phyloP scores from a whole-genome alignment of 345 rosid species.

The Noccaea caerulescens region DNA sequence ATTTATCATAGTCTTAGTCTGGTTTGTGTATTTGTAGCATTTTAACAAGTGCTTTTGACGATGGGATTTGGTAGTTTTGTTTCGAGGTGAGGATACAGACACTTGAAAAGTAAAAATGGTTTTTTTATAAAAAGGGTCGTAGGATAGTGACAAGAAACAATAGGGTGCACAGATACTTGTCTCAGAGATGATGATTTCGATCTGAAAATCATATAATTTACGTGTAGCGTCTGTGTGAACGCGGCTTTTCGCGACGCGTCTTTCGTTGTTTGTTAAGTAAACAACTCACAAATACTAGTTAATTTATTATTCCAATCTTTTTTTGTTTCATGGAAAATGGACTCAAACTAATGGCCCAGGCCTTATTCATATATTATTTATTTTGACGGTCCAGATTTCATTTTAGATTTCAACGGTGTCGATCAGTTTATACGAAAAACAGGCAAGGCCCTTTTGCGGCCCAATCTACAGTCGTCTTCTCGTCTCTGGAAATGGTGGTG shows the following conservation, averaged over 20 bases:
- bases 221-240: constrained; percentile 32
- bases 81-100: constrained; percentile 22
- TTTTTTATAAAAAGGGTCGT: not conserved
- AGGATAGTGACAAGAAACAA: constrained; percentile 3
- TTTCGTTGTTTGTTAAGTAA: constrained; percentile 19
- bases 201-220: not conserved
- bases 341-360: constrained; percentile 2
- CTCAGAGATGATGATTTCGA: constrained; percentile 1
- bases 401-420: not conserved
- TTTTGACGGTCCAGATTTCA: not conserved
- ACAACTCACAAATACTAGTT: not conserved
- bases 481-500: constrained; percentile 9
- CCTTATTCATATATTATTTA: not conserved
- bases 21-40: not conserved
- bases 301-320: not conserved
- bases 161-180: not conserved
- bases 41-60: not conserved
- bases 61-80: constrained; percentile 28
- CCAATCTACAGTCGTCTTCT: constrained; percentile 7
- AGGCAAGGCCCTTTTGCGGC: constrained; percentile 5
- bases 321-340: not conserved
- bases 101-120: not conserved
- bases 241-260: constrained; percentile 32
- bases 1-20: constrained; percentile 3
- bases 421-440: not conserved